phyloP scores from a whole-genome alignment of 352 stramenopile species.

The Phytophthora citricola region DNA sequence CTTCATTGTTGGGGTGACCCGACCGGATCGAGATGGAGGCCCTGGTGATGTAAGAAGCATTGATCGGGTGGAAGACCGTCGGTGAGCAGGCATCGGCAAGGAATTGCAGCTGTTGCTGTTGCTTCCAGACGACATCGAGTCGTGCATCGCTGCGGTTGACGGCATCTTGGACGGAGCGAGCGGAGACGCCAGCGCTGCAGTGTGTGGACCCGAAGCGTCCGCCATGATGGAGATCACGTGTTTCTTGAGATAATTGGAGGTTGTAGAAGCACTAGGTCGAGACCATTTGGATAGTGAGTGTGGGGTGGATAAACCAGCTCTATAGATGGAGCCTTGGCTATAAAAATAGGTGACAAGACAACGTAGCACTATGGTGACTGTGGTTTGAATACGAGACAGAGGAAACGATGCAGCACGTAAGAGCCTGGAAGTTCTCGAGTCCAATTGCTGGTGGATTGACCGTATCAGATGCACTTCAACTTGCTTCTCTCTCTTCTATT shows the following conservation, averaged over 20 bases:
- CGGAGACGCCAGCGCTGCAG: constrained; percentile 5
- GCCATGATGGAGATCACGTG: constrained; percentile 2
- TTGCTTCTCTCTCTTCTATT: constrained; percentile 6
- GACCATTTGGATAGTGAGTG: no score
- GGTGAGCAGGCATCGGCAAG: constrained; percentile 18
- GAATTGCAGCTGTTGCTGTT: constrained; percentile 20
- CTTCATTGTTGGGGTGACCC: constrained; percentile 31
- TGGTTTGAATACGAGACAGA: no score
- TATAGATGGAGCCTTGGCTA: background rate
- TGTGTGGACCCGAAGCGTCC: background rate
- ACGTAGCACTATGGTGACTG: no score
- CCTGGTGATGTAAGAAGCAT: constrained; percentile 35
- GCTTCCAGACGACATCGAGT: constrained; percentile 9
- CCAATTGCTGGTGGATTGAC: no score
- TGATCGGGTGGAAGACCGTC: constrained; percentile 34
- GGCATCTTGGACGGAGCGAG: constrained; percentile 16
- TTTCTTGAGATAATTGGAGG: no score
- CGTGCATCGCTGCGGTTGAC: constrained; percentile 16
- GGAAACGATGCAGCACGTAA: no score
- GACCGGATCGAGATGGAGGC: constrained; percentile 20
- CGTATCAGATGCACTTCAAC: constrained; percentile 25
- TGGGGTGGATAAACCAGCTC: no score
- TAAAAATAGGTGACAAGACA: constrained; percentile 13
- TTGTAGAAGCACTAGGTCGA: no score
- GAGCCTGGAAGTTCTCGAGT: no score